Percentiles rank a stretch among this genome's conserved stretches.
Conservation (phyloP, 179 eudicot genomes). For the Camellia oleifera region DNA sequence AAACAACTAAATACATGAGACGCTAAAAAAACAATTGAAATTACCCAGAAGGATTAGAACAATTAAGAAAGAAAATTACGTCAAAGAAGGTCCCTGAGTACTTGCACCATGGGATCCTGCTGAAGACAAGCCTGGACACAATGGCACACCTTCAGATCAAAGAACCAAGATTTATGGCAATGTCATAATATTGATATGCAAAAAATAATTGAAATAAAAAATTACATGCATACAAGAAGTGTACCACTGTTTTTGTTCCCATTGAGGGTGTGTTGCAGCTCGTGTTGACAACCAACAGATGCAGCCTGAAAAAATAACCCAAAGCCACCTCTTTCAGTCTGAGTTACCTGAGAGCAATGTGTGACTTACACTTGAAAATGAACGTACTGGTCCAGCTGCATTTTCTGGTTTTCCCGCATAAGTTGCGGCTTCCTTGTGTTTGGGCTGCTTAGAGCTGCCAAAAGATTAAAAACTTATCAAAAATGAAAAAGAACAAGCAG, state of each 20-base stretch:
- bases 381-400: constrained; percentile 3
- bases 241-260: constrained; percentile 22
- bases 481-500: not conserved
- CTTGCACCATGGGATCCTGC: constrained; percentile 3
- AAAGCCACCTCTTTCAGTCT: not conserved
- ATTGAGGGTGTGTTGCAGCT: not conserved
- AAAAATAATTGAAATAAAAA: not conserved
- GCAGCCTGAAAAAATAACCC: constrained; percentile 19
- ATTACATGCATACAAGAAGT: not conserved
- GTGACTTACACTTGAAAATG: not conserved
- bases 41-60: not conserved
- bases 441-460: constrained; percentile 21
- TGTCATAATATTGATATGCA: not conserved
- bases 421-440: constrained; percentile 10
- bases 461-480: not conserved
- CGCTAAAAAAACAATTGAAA: not conserved
- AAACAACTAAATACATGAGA: not conserved
- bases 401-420: constrained; percentile 1
- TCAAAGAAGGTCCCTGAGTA: constrained; percentile 8
- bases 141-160: constrained; percentile 18
- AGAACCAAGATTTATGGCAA: not conserved
- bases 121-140: constrained; percentile 24
- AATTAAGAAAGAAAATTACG: constrained; percentile 19
- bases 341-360: not conserved
- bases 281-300: constrained; percentile 14